phyloP scores from a whole-genome alignment of 192 early-diverging fungal genomes.

The Mortierella claussenii region DNA sequence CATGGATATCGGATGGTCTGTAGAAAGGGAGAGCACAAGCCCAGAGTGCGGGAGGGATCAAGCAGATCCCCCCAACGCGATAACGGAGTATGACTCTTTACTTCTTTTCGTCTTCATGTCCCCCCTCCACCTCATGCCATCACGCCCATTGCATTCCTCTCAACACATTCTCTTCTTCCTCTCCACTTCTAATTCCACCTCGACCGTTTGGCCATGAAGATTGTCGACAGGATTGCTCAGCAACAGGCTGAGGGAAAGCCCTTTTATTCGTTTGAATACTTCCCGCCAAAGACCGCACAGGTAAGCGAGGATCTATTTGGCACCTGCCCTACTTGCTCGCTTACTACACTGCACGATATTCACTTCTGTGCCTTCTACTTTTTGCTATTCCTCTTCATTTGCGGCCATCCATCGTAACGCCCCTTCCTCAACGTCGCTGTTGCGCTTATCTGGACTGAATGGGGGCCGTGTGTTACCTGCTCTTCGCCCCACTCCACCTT shows the following conservation, averaged over 20 bases:
- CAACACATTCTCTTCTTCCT: neutral
- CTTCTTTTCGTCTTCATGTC: neutral
- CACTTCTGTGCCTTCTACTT: constrained; percentile 46
- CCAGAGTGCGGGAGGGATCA: too few relatives aligned
- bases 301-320: too few relatives aligned
- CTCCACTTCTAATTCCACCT: neutral
- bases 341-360: constrained; percentile 29
- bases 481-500: neutral
- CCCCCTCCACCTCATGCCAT: too few relatives aligned
- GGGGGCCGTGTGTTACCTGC: neutral
- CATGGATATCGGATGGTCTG: too few relatives aligned
- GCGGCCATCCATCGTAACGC: too few relatives aligned
- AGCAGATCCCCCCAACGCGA: too few relatives aligned
- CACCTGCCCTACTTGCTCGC: too few relatives aligned
- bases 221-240: constrained; percentile 72
- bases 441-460: constrained; percentile 39
- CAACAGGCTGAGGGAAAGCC: constrained; percentile 67
- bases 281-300: constrained; percentile 90
- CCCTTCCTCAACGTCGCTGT: neutral
- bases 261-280: constrained; percentile 92
- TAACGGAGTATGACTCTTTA: constrained; percentile 6
- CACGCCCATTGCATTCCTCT: constrained; percentile 3
- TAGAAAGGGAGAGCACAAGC: too few relatives aligned
- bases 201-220: constrained; percentile 60
- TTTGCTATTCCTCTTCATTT: neutral